Evolutionary conservation across 345 rosid species (phyloP), one percentile per base, ranked within the genome.

Genomic region (Eucalyptus marginata): DNA sequence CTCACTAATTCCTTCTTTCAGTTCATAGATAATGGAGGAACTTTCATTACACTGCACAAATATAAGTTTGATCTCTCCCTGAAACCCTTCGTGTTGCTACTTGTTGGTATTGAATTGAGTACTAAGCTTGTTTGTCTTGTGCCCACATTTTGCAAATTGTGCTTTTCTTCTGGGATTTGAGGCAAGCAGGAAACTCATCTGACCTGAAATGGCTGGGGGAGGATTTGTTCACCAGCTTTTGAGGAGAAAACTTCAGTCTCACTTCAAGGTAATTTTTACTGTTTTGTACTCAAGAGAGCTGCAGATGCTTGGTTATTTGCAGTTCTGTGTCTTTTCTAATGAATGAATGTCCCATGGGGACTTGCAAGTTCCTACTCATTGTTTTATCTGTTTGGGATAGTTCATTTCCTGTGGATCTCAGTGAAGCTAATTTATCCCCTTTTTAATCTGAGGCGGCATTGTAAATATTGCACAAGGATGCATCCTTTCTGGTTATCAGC

Each of bases 151-250:
- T 76, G 84, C 27, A 43, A 13, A 76, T 76, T 22, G 47, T 40
- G 83, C 47, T 40, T 76, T 76, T 40, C 47, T 76, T 76, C 43
- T 40, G 84, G 47, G 47, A 76, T 20, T 76, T 76, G 84, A 20
- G 47, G 47, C 84, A 11, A 40, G 84, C 47, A 76, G 84, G 29
- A 20, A 76, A 76, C 29, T 76, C 5, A 6, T 76, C 84, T 76
- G 84, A 40, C 47, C 90, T 90, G 80, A 92, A 92, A 97, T 97
- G 99, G 95, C 92, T 93, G 98, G 97, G 91, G 87, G 46, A 86
- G 96, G 96, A 89, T 86, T 97, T 86, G 95, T 96, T 93, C 95
- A 92, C 93, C 97, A 93, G 94, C 96, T 96, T 89, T 94, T 97
- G 88, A 93, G 96, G 93, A 93, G 96, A 92, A 95, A 95, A 89